Evolutionary conservation across 148 eudicot genomes (phyloP), one percentile per base, ranked within the genome.

Genomic region (Arbutus unedo): DNA sequence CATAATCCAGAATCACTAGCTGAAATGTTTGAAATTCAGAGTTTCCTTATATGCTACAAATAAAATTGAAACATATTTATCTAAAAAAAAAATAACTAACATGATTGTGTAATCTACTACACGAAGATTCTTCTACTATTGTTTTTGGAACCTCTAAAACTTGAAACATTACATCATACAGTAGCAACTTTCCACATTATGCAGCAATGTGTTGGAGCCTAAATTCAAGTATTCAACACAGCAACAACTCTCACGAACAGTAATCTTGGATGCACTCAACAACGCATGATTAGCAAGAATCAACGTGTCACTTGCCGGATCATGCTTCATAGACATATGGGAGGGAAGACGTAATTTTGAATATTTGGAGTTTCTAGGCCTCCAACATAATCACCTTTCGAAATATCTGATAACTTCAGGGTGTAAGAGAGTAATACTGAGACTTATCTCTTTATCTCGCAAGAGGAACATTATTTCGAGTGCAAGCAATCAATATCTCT

Each of bases 271-370:
- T 4, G 9, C 45, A 56, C 81, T 78, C 50, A 57, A 56, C 31
- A 19, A 2, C 11, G 53, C 78, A 74, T 48, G 18, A 75, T 57
- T 53, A 25, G 81, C 81, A 78, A 59, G 44, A 77, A 43, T 19
- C 68, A 57, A 44, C 38, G 16, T 43, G 25, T 11, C 54, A 79
- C 31, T 79, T 53, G n/a, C 14, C 23, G 31, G 31, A 50, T 19
- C 51, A 51, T 4, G 45, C 57, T 76, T 76, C 44, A 76, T 76
- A 51, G 79, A 47, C 79, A 19, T 6, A 50, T 25, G 19, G 79
- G 59, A 51, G 19, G 25, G 18, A 50, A 25, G 51, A 25, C 8
- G 45, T 13, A 31, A 31, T 41, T 25, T 76, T 14, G 79, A 51
- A 25, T 25, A 51, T 50, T 76, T 76, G 79, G 44, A 50, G 78